Evolutionary conservation across 441 rosid genomes (phyloP), one percentile per base, ranked within the genome.

Genomic region (Pelargonium fulgidum): DNA sequence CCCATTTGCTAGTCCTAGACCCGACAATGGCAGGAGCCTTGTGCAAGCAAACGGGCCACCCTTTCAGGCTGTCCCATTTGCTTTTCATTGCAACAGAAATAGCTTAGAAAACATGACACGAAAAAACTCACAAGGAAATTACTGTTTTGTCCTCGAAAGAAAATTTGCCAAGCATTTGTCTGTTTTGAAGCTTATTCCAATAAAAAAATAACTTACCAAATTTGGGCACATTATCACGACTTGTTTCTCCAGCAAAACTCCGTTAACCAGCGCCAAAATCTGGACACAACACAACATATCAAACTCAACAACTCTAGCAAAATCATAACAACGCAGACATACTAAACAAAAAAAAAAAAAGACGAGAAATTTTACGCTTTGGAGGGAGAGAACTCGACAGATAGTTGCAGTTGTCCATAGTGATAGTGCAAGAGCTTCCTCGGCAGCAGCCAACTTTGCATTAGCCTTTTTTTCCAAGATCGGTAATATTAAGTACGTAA

Each of bases 331-430:
- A 56, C 52, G 67, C 68, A 69, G 61, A 5, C 1, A 56, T 16
- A 56, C 19, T 10, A 56, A 56, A 10, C 24, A 56, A 33, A 3
- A 33, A 0, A 33, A 33, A 26, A 26, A 33, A 33, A 33, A 5
- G 39, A 33, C 39, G 39, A 33, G 39, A 33, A 33, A 3, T 33
- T 33, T 74, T 93, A 91, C 99, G 82, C 88, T 87, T 81, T 92
- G 97, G 67, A 94, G 93, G 62, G 99, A 88, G 72, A 94, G 87
- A 76, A 87, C 86, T 67, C 97, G 91, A 62, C 99, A 94, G 75
- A 90, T 74, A n/a, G 99, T 89, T 77, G 97, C 96, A 12, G 90
- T 89, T 70, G 99, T 90, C 97, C 97, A 94, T 74, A 88, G 72
- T 48, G 99, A 90, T 70, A 94, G 91, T 17, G 96, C 83, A 80